These are phyloP conservation scores for Onygenales sp. DNA, from an alignment of 2,329 filamentous ascomycete genomes.

Conservation along the genomic window DNA sequence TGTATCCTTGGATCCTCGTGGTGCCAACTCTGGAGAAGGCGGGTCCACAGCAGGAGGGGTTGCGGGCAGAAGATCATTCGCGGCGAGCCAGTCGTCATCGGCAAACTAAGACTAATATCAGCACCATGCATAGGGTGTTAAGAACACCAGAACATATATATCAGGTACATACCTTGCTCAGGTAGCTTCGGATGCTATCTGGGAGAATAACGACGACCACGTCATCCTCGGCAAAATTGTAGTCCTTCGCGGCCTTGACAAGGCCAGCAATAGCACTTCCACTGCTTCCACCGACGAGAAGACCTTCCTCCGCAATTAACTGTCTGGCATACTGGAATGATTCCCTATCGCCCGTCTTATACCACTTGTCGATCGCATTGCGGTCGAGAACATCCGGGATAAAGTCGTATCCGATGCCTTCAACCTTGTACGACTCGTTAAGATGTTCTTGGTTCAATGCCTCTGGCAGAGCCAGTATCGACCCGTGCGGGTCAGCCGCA, in stretches of 20 bases:
- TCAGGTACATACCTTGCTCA: conserved; percentile 58
- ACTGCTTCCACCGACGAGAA: conserved; percentile 87
- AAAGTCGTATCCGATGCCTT: conserved; percentile 98
- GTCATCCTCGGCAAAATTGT: conserved; percentile 70
- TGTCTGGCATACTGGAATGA: conserved; percentile 85
- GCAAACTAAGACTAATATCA: conserved; percentile 53
- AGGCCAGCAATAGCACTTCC: conserved; percentile 83
- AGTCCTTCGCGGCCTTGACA: conserved; percentile 66
- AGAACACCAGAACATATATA: not conserved
- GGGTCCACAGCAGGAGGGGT: conserved; percentile 39
- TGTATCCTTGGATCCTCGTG: conserved; percentile 48
- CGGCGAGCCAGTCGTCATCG: conserved; percentile 97
- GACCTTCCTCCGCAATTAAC: conserved; percentile 85
- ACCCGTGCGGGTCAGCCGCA: conserved; percentile 85
- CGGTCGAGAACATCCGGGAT: conserved; percentile 87
- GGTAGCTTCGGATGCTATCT: conserved; percentile 93
- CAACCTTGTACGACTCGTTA: conserved; percentile 90
- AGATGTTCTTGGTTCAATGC: conserved; percentile 67
- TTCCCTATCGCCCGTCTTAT: conserved; percentile 91
- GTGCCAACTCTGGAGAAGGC: conserved; percentile 18
- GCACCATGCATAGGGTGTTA: conserved; percentile 7
- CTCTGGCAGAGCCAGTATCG: conserved; percentile 76
- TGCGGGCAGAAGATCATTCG: conserved; percentile 74
- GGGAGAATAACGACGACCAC: conserved; percentile 85
- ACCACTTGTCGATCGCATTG: conserved; percentile 79